Percentiles rank a stretch among this genome's conserved stretches.
phyloP scores from a whole-genome alignment of 352 stramenopile genomes.

The Halophytophthora polymorphica region DNA sequence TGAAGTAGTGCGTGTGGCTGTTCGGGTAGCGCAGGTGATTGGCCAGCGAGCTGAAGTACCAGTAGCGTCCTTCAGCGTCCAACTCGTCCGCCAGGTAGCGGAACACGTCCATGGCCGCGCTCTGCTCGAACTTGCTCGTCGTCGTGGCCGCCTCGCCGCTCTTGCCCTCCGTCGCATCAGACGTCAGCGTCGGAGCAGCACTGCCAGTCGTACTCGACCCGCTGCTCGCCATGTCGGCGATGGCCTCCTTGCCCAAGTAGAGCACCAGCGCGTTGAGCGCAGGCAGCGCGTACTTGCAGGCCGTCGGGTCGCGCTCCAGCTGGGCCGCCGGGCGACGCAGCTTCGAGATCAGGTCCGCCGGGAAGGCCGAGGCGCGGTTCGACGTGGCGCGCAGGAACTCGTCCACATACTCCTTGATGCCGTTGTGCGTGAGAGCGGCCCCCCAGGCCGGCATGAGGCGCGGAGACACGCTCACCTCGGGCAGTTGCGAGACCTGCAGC shows the following conservation, averaged over 20 bases:
- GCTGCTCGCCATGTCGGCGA: slow-evolving; percentile 69
- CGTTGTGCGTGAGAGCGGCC: slow-evolving; percentile 87
- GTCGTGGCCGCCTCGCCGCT: slow-evolving; percentile 23
- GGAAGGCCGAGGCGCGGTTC: slow-evolving; percentile 87
- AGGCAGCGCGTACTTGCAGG: slow-evolving; percentile 90
- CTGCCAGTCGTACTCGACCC: slow-evolving; percentile 8
- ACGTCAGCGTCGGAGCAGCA: slow-evolving; percentile 20
- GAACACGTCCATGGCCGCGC: slow-evolving; percentile 92
- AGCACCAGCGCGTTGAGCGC: slow-evolving; percentile 91
- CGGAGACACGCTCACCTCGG: slow-evolving; percentile 94
- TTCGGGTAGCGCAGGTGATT: slow-evolving; percentile 99
- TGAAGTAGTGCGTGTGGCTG: slow-evolving; percentile 99
- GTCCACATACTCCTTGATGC: slow-evolving; percentile 94
- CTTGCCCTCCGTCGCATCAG: slow-evolving; percentile 30
- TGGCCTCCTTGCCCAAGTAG: slow-evolving; percentile 84
- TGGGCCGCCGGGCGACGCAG: slow-evolving; percentile 58
- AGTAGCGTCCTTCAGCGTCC: slow-evolving; percentile 95
- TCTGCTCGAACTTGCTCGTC: slow-evolving; percentile 82
- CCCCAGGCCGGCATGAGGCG: slow-evolving; percentile 94
- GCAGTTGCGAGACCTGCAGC: slow-evolving; percentile 96
- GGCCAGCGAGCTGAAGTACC: slow-evolving; percentile 97
- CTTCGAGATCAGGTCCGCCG: slow-evolving; percentile 74
- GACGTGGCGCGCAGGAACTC: slow-evolving; percentile 91
- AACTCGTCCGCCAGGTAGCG: slow-evolving; percentile 95
- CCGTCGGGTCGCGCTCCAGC: slow-evolving; percentile 60